Evolutionary conservation across 2,329 filamentous ascomycete species (phyloP), one percentile per base, ranked within the genome.

Genomic region (Epichloe bromicola): DNA sequence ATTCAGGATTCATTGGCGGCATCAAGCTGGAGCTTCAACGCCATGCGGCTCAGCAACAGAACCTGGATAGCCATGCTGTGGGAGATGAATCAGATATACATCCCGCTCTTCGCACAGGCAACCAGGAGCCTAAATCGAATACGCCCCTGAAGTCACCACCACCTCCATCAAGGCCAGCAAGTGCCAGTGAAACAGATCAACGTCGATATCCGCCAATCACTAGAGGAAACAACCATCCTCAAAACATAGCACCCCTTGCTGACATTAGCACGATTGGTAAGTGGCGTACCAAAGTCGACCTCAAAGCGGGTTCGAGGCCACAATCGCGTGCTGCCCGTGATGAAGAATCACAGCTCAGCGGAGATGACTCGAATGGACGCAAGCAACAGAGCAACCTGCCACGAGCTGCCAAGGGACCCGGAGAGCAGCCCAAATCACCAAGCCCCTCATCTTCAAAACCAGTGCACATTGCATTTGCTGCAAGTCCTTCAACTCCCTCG

Each of bases 1-100:
- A 66, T 5, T 60, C 59, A 2, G 64, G 63, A 12, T 73, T 73
- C 54, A 65, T 73, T 23, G 68, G 70, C 1, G 68, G 67, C 19
- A 64, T 65, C 49, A 72, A 71, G 51, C 60, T 71, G 15, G 69
- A 70, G 45, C 60, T 67, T 45, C 62, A 70, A 51, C 64, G 64
- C 44, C 61, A 69, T 7, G 61, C 61, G 1, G 63, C 63, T 17
- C 57, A 63, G 8, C 58, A 67, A 37, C 58, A 61, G 39, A 57
- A 58, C 1, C 52, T 62, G 7, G 56, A 66, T 0, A 59, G 57
- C 10, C 58, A 62, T 3, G 57, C 59, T 6, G 57, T 60, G 12
- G 57, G 56, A 7, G 55, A 57, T 14, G 59, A 61, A 20, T 60
- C 56, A 5, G 60, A 56, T 23, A 59, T 67, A 5, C 67, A 70